A percentile compares a stretch with the other conserved stretches of the same genome.
phyloP scores from a whole-genome alignment of 257 asterid genomes.

The Salvia miltiorrhiza region DNA sequence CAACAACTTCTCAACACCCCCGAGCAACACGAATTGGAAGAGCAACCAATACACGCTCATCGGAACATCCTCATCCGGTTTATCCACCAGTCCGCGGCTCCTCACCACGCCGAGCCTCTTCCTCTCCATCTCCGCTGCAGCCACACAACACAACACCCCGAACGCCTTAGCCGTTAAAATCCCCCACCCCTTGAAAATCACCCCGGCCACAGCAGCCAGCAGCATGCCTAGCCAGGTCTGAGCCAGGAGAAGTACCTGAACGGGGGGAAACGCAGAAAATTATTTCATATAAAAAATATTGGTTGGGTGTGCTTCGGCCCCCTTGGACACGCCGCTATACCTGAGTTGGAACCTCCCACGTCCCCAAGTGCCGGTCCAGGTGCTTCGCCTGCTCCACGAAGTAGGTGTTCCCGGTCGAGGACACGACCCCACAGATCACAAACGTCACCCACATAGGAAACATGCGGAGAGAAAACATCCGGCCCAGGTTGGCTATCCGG shows the following conservation, averaged over 20 bases:
- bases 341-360: slow-evolving; percentile 18
- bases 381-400: slow-evolving; percentile 51
- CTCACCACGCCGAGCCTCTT: slow-evolving; percentile 37
- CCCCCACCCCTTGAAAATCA: not conserved
- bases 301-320: no score
- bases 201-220: not conserved
- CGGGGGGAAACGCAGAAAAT: no score
- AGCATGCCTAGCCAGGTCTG: not conserved
- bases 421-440: slow-evolving; percentile 34
- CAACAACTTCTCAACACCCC: slow-evolving; percentile 37
- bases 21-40: slow-evolving; percentile 52
- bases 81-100: slow-evolving; percentile 22
- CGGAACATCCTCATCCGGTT: slow-evolving; percentile 36
- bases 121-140: slow-evolving; percentile 47
- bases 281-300: no score
- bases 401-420: slow-evolving; percentile 47
- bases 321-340: no score
- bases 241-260: slow-evolving; percentile 15
- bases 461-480: slow-evolving; percentile 3
- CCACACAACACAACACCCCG: slow-evolving; percentile 42
- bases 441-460: slow-evolving; percentile 28
- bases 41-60: slow-evolving; percentile 50
- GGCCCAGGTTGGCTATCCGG: slow-evolving; percentile 20
- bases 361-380: slow-evolving; percentile 26
- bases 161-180: slow-evolving; percentile 36